These are phyloP conservation scores for Akanthomyces uredinophilus DNA, from an alignment of 2,329 filamentous ascomycete genomes.

Conservation along the genomic window DNA sequence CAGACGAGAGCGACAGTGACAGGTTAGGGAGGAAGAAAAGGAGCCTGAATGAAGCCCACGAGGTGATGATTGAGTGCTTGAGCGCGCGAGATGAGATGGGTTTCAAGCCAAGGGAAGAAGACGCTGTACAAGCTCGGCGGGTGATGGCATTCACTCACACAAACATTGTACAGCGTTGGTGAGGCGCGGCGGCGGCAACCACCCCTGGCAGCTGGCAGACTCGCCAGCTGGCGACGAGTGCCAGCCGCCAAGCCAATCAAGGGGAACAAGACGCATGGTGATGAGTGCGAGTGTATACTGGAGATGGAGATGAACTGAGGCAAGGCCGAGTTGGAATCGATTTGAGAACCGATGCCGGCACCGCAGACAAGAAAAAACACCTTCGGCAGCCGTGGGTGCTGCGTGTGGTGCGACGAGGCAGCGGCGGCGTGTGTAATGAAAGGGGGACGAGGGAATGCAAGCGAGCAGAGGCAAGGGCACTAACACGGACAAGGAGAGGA, in stretches of 20 bases:
- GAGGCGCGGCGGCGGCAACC: not conserved
- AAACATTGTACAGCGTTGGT: constrained; percentile 7
- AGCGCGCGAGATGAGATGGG: not conserved
- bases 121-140: constrained; percentile 1
- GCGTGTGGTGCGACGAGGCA: not conserved
- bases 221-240: constrained; percentile 9
- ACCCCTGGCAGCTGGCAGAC: constrained; percentile 11
- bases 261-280: not conserved
- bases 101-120: not conserved
- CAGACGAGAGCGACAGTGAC: not conserved
- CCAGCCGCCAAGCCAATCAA: constrained; percentile 3
- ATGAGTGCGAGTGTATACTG: not conserved
- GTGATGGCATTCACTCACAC: constrained; percentile 12
- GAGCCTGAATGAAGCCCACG: not conserved
- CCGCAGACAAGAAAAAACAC: constrained; percentile 17
- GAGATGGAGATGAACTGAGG: not conserved
- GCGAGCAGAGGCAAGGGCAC: not conserved
- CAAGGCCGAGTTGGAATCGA: not conserved
- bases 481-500: constrained; percentile 10
- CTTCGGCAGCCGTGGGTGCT: constrained; percentile 3
- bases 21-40: not conserved
- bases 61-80: not conserved
- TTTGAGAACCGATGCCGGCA: constrained; percentile 1
- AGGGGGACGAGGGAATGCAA: not conserved
- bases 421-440: not conserved